Base-by-base conservation (phyloP, 1,284 basidiomycete species). In the Puccinia coronata region DNA sequence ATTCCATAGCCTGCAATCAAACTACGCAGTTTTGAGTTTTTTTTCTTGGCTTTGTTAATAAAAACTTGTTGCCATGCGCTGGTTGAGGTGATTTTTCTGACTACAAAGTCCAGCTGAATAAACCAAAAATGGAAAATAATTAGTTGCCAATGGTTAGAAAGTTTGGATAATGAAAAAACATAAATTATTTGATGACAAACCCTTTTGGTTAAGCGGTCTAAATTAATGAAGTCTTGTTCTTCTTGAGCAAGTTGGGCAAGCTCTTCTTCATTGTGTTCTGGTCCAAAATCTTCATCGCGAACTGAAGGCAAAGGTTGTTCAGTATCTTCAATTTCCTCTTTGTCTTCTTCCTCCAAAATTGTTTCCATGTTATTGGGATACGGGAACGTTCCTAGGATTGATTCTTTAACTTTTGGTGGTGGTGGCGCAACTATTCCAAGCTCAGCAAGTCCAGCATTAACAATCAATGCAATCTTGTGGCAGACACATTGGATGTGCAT, bases 41-140 rank as follows among this genome's bases (percentile, higher is more conserved):
- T 39, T 28, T 53, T 73, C 51, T 53, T 59, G 51, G 71, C 14
- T 57, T 53, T 73, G 0, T n/a, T 31, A 31, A 43, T 53, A 57
- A 73, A 41, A 36, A 73, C 51, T 28, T 28, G 34, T 39, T 53
- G 49, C 71, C 51, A 57, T 57, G 71, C 36, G 57, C 51, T 59
- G 55, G 71, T 57, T 41, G 34, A 18, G 36, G 71, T 73, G 23
- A 73, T 53, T 39, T 73, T 73, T 31, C 49, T 31, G 23, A 73
- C 55, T 39, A 57, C 71, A 73, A 55, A 73, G 39, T 73, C 71
- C 31, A 73, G 9, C 71, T 73, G 71, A n/a, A n/a, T n/a, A n/a
- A n/a, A n/a, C n/a, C n/a, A n/a, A n/a, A n/a, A n/a, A n/a, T n/a
- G n/a, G n/a, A n/a, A n/a, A n/a, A n/a, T n/a, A n/a, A n/a, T n/a